Base-by-base conservation (phyloP, 306 rosid species). In the Ceratonia siliqua region DNA sequence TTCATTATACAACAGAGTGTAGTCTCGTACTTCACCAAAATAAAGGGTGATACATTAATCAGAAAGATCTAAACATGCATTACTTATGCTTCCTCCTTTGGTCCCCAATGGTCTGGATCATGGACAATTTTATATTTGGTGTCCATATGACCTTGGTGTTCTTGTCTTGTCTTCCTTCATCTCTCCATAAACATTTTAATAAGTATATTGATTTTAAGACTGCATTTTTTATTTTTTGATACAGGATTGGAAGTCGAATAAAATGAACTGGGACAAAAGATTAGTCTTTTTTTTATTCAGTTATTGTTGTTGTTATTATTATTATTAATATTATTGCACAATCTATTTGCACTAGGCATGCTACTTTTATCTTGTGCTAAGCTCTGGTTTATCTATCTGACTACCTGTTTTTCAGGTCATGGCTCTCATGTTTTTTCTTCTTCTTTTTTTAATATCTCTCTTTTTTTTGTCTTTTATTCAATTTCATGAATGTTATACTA, bases 381-480 rank as follows among this genome's bases (percentile, higher is more conserved):
- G 5, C 20, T 28, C 32, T 28, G 32, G 2, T 28, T 28, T 28
- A 4, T 28, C 32, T 28, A 28, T 28, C 4, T 28, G 45, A 56
- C 63, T 35, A 32, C 12, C 24, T 56, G 55, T 45, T 75, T 74
- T 68, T 77, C 72, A 43, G 57, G 21, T 50, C 15, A 42, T 45
- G 66, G 38, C 35, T 63, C 70, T 59, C 45, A 27, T 72, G 74
- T 28, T 2, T 28, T 28, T 28, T 28, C 4, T 4, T 28, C 4
- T 28, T 28, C 32, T 28, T 1, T 28, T 28, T 28, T 28, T 28
- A 28, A 28, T 4, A 28, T n/a, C n/a, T n/a, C n/a, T n/a, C n/a
- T n/a, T n/a, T n/a, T n/a, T n/a, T n/a, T n/a, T n/a, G n/a, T n/a
- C n/a, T n/a, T n/a, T n/a, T n/a, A 20, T 33, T 67, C 67, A 27